Percentiles rank a stretch among this genome's conserved stretches.
Evolutionary conservation across 2,329 filamentous ascomycete species (phyloP).

Genomic region (Alternaria longipes): DNA sequence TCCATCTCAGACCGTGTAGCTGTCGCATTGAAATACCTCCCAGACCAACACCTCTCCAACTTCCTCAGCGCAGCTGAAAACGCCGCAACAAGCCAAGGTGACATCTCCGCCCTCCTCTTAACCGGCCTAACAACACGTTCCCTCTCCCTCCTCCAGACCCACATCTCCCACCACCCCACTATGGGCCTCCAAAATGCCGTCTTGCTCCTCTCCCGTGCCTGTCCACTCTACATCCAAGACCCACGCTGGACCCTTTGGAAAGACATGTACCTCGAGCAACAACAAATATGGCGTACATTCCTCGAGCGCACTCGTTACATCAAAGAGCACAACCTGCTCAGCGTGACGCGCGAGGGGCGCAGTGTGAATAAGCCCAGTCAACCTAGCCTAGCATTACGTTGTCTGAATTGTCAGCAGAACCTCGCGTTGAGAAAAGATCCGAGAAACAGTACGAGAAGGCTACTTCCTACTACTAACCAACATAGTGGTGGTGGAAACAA

Average conservation of each 20-base stretch:
- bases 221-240: slow-evolving; percentile 80
- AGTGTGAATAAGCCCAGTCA: slow-evolving; percentile 69
- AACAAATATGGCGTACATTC: slow-evolving; percentile 76
- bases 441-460: slow-evolving; percentile 21
- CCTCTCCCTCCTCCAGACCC: slow-evolving; percentile 78
- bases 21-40: slow-evolving; percentile 77
- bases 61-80: slow-evolving; percentile 64
- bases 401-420: slow-evolving; percentile 74
- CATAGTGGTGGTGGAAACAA: background rate
- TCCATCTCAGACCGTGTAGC: slow-evolving; percentile 78
- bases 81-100: slow-evolving; percentile 69
- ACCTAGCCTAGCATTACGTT: slow-evolving; percentile 77
- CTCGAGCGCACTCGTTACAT: slow-evolving; percentile 80
- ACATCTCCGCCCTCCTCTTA: slow-evolving; percentile 79
- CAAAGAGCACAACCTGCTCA: slow-evolving; percentile 76
- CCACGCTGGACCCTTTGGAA: slow-evolving; percentile 79
- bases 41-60: slow-evolving; percentile 57
- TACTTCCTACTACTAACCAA: slow-evolving; percentile 28
- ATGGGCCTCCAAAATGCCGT: slow-evolving; percentile 79
- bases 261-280: slow-evolving; percentile 74
- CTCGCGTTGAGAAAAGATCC: slow-evolving; percentile 56
- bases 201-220: slow-evolving; percentile 76
- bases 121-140: slow-evolving; percentile 77
- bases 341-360: slow-evolving; percentile 68
- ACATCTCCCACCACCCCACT: slow-evolving; percentile 73